Percentiles rank a stretch among this genome's conserved stretches.
Evolutionary conservation across 768 basidiomycete genomes (phyloP).

Genomic region (Psilocybe subaeruginosa): DNA sequence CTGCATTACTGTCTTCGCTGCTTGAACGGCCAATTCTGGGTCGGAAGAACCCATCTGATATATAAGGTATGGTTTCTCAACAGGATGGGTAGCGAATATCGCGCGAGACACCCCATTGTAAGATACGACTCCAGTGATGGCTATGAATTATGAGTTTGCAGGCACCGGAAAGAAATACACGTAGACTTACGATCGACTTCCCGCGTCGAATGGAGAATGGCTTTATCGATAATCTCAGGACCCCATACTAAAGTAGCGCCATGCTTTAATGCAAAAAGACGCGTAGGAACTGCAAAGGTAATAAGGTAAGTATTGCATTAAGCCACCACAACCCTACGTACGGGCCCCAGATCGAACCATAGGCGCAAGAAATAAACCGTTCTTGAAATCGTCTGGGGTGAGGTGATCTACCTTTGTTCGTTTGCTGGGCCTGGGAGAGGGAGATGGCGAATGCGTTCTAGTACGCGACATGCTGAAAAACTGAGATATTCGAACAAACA

Average conservation of each 20-base stretch:
- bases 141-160: conserved; percentile 39
- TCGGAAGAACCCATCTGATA: conserved; percentile 94
- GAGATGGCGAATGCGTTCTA: conserved; percentile 44
- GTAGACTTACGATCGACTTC: conserved; percentile 78
- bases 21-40: conserved; percentile 90
- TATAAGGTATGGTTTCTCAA: conserved; percentile 93
- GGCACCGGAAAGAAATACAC: background rate
- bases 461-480: conserved; percentile 45
- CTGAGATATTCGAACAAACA: background rate
- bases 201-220: conserved; percentile 84
- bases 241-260: conserved; percentile 96
- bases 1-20: conserved; percentile 81
- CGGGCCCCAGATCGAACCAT: conserved; percentile 96
- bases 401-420: conserved; percentile 60
- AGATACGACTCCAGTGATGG: conserved; percentile 82
- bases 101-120: conserved; percentile 84
- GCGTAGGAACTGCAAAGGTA: conserved; percentile 71
- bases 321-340: conserved; percentile 39
- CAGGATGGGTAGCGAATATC: conserved; percentile 90
- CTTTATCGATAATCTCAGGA: conserved; percentile 96
- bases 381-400: conserved; percentile 75
- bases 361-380: conserved; percentile 94
- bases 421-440: conserved; percentile 55
- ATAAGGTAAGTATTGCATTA: background rate
- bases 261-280: conserved; percentile 86